These are phyloP conservation scores for Arachnomyces sp. DNA, from an alignment of 2,329 filamentous ascomycete genomes.

Conservation along the genomic window DNA sequence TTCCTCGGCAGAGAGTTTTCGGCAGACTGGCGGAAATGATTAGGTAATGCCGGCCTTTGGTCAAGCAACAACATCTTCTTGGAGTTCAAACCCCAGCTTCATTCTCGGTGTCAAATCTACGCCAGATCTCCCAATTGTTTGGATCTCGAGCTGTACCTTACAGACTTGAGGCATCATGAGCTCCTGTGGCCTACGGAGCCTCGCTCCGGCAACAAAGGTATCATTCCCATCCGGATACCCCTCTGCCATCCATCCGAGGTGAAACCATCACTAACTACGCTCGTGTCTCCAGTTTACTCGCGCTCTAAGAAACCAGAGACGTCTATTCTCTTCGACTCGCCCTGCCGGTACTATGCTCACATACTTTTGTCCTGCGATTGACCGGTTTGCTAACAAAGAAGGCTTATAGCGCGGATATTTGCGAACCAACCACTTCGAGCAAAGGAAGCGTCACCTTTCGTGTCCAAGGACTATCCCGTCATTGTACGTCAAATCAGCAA, in stretches of 20 bases:
- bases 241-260: conserved; percentile 7
- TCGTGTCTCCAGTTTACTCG: conserved; percentile 52
- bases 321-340: conserved; percentile 81
- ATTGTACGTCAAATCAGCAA: conserved; percentile 56
- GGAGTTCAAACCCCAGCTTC: conserved; percentile 17
- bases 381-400: conserved; percentile 11
- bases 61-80: conserved; percentile 6
- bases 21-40: conserved; percentile 24
- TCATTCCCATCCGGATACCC: conserved; percentile 16
- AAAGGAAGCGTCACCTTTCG: conserved; percentile 82
- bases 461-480: conserved; percentile 87
- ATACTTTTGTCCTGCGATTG: conserved; percentile 15
- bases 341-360: conserved; percentile 66
- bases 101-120: conserved; percentile 15
- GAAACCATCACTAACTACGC: conserved; percentile 18
- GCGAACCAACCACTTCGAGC: conserved; percentile 79
- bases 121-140: conserved; percentile 14
- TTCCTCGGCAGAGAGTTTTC: conserved; percentile 20
- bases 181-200: conserved; percentile 43
- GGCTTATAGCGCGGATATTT: conserved; percentile 67
- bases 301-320: conserved; percentile 55
- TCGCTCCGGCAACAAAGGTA: conserved; percentile 43
- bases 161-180: conserved; percentile 38
- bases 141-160: conserved; percentile 15
- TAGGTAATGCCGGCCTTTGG: conserved; percentile 27